Evolutionary conservation across 2,329 filamentous ascomycete species (phyloP).

Genomic region (Monilinia fructigena): DNA sequence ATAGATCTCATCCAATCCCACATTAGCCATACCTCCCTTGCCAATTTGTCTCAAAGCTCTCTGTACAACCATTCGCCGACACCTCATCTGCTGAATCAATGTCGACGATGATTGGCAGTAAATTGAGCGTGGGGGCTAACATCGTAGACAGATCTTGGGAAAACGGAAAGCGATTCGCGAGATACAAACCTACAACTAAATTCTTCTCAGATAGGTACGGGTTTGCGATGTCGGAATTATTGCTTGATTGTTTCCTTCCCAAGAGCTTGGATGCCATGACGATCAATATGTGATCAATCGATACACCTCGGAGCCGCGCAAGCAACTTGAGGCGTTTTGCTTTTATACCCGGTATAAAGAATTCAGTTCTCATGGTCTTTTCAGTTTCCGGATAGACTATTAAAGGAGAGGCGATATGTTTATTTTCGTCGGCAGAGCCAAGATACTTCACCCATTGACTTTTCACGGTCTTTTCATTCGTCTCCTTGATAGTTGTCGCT

Average conservation of each 20-base stretch:
- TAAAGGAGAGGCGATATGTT: neutral
- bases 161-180: constrained; percentile 68
- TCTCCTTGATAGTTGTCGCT: neutral
- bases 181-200: constrained; percentile 74
- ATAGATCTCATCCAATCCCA: constrained; percentile 68
- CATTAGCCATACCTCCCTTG: constrained; percentile 52
- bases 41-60: constrained; percentile 63
- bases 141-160: constrained; percentile 50
- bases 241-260: constrained; percentile 49
- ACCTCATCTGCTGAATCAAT: constrained; percentile 41
- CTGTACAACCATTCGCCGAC: constrained; percentile 62
- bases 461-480: neutral
- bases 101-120: constrained; percentile 68
- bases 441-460: constrained; percentile 21
- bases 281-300: constrained; percentile 72
- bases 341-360: constrained; percentile 52
- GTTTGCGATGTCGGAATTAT: neutral
- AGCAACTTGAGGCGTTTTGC: constrained; percentile 44
- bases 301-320: constrained; percentile 56
- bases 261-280: constrained; percentile 45
- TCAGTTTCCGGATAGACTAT: neutral
- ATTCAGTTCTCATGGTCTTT: constrained; percentile 32
- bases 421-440: neutral
- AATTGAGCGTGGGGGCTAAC: constrained; percentile 70
- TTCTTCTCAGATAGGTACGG: constrained; percentile 36